Base-by-base conservation (phyloP, 345 rosid species). In the Aquilaria yunnanensis region DNA sequence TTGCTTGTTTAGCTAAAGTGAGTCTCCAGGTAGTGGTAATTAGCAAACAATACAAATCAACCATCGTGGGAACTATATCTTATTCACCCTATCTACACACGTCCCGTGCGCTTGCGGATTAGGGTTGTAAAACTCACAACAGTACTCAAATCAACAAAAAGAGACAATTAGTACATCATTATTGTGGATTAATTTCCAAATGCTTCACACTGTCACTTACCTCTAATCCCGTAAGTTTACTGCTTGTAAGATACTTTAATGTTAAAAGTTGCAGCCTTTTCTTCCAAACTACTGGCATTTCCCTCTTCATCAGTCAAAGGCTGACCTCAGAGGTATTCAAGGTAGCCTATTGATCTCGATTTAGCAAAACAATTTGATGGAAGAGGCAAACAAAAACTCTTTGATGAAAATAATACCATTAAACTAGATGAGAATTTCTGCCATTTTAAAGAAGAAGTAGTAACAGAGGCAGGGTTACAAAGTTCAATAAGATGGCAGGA, bases 241-340 rank as follows among this genome's bases (percentile, higher is more conserved):
- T 90, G 82, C 99, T 94, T 32, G 99, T 90, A 58, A 90, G 86
- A 80, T 94, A 94, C 61, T 94, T 94, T 77, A n/a, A 90, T 94
- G 77, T 84, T 87, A 61, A 86, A 94, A 58, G 87, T 81, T 69
- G 97, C 89, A 43, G 93, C 92, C 73, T 88, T 96, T 74, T 88
- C 97, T 88, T 90, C 97, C 83, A 94, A 80, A 72, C 78, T 80
- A 69, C 85, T 90, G 69, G 92, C 92, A 75, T 84, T 77, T 59
- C 99, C 99, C 66, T 85, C 99, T 80, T 94, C 99, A 70, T 90
- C 99, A 60, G 88, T 94, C 74, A 94, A 85, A 56, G 96, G 99
- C 71, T 94, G 99, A 48, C 93, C 50, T 94, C 96, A 66, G 90
- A 94, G 69, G 99, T 85, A 70, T 79, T 83, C 78, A 94, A 63